Evolutionary conservation across 2,329 filamentous ascomycete genomes (phyloP).

Genomic region (Pseudogymnoascus sp.): DNA sequence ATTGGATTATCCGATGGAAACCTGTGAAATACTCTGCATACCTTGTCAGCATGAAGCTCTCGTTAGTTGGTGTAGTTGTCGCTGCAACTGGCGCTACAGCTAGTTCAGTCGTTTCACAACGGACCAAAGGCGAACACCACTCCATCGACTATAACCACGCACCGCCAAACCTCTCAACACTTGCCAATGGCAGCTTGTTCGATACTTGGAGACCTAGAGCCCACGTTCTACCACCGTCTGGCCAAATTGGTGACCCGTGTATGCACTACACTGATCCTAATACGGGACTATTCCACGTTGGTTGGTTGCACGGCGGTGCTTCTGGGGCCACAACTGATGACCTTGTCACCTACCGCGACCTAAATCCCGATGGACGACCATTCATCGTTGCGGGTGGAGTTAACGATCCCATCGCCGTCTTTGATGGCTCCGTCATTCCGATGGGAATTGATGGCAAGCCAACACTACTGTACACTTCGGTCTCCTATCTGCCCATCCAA

Average conservation of each 20-base stretch:
- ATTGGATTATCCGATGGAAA: neutral
- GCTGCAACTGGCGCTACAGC: neutral
- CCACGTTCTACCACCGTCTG: slow-evolving; percentile 33
- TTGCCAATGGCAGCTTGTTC: slow-evolving; percentile 30
- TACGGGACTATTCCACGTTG: slow-evolving; percentile 37
- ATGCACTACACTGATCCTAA: slow-evolving; percentile 38
- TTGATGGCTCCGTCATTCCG: slow-evolving; percentile 38
- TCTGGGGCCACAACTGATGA: slow-evolving; percentile 35
- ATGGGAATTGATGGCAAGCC: slow-evolving; percentile 35
- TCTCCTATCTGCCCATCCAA: slow-evolving; percentile 37
- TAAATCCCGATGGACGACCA: slow-evolving; percentile 17
- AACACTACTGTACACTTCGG: slow-evolving; percentile 38
- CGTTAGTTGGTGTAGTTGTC: neutral
- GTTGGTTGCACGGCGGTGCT: slow-evolving; percentile 32
- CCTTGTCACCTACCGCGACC: slow-evolving; percentile 34
- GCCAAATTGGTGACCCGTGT: slow-evolving; percentile 36
- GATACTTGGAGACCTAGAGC: slow-evolving; percentile 28
- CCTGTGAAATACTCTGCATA: neutral
- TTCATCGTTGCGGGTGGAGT: slow-evolving; percentile 24
- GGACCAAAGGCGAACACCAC: neutral
- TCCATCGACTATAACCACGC: slow-evolving; percentile 30
- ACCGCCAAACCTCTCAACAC: slow-evolving; percentile 33
- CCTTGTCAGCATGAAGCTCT: neutral
- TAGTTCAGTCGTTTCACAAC: neutral
- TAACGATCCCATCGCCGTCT: slow-evolving; percentile 39